A percentile compares a stretch with the other conserved stretches of the same genome.
Conservation (phyloP, 441 rosid species). For the Daphne laureola region DNA sequence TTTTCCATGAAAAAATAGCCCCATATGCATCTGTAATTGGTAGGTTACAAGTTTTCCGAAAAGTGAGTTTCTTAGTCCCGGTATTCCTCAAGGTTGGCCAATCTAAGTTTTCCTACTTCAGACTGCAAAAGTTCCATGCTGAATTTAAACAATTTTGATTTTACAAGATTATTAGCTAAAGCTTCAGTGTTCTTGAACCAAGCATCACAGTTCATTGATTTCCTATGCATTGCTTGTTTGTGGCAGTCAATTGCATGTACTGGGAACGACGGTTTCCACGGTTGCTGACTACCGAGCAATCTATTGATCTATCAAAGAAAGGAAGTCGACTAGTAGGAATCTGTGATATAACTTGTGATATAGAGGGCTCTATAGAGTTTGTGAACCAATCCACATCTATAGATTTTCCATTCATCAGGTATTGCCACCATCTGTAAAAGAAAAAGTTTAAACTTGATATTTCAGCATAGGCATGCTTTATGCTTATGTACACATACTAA, state of each 20-base stretch:
- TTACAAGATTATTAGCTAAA: too few relatives aligned
- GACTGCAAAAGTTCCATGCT: too few relatives aligned
- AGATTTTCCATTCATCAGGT: conserved; percentile 89
- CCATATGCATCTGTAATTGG: conserved; percentile 90
- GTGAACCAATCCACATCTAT: conserved; percentile 62
- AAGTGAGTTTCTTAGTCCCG: conserved; percentile 3
- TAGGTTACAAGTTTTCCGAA: conserved; percentile 25
- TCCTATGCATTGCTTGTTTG: background rate
- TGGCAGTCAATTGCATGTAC: conserved; percentile 89
- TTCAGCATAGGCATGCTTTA: background rate
- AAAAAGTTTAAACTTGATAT: background rate
- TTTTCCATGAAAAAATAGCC: conserved; percentile 69
- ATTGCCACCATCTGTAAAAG: conserved; percentile 1
- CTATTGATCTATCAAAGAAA: conserved; percentile 50
- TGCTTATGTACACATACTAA: background rate
- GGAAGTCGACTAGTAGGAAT: conserved; percentile 77
- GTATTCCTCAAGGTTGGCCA: background rate
- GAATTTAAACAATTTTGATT: too few relatives aligned
- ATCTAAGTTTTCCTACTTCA: too few relatives aligned
- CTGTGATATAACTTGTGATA: conserved; percentile 89
- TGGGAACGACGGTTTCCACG: conserved; percentile 92
- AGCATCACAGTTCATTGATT: too few relatives aligned
- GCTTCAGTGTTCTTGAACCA: too few relatives aligned
- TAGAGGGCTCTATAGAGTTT: conserved; percentile 83
- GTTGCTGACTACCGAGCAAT: conserved; percentile 59